These are phyloP conservation scores for Suhomyces wounanorum DNA, from an alignment of 1,139 yeast species.

Conservation along the genomic window DNA sequence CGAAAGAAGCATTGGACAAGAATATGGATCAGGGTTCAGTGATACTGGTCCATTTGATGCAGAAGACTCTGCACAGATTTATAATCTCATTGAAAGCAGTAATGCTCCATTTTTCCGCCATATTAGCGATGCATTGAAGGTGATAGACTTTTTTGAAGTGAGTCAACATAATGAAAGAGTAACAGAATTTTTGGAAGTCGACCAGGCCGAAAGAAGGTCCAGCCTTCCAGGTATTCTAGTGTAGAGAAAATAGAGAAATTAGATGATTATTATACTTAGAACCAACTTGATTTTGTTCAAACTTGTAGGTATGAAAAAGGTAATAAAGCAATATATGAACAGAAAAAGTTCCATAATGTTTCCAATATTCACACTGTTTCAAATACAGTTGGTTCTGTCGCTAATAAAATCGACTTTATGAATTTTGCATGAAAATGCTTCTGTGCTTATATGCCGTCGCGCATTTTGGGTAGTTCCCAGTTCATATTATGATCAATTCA, in stretches of 20 bases:
- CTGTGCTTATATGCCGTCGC: not conserved
- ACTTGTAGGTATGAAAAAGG: too few relatives aligned
- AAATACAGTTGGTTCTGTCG: too few relatives aligned
- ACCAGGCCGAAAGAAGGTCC: conserved; percentile 9
- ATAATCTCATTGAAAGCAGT: conserved; percentile 30
- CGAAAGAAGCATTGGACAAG: not conserved
- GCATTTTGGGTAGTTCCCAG: not conserved
- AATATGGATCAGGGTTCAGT: conserved; percentile 3
- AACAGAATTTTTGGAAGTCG: conserved; percentile 11
- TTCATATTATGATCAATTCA: not conserved
- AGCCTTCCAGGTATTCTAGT: conserved; percentile 11
- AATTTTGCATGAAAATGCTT: too few relatives aligned
- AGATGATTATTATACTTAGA: not conserved
- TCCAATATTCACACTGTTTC: too few relatives aligned
- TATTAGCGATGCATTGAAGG: conserved; percentile 45
- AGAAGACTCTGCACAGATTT: conserved; percentile 17
- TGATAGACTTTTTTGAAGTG: conserved; percentile 41
- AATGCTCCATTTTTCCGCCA: conserved; percentile 41
- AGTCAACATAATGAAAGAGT: conserved; percentile 5
- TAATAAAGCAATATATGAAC: too few relatives aligned
- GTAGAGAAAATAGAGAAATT: not conserved
- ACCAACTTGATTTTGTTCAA: too few relatives aligned
- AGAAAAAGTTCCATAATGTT: too few relatives aligned
- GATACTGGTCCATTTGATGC: conserved; percentile 8
- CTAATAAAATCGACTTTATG: too few relatives aligned